Base-by-base conservation (phyloP, 148 eudicot genomes). In the Rhododendron simsii region DNA sequence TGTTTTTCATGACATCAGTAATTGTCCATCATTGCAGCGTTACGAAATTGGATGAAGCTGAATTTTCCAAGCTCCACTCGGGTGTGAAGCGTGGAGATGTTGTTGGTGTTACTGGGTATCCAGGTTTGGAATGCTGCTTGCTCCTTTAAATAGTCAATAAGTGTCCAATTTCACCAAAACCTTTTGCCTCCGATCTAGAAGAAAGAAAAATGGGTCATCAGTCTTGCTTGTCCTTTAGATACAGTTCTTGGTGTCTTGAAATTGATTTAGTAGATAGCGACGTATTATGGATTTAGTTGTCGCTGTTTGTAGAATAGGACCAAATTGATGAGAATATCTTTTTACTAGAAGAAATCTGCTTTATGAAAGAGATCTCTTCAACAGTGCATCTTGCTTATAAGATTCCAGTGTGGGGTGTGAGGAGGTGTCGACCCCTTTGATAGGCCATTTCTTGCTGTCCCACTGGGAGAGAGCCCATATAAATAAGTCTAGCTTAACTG, bases 41-140 rank as follows among this genome's bases (percentile, higher is more conserved):
- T 80, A 94, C 98, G 3, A 95, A 90, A 23, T 80, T 96, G 88
- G 94, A 90, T 69, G 98, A 91, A 88, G 91, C 91, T 82, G 98
- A 94, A 81, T 96, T 96, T 89, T 83, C 90, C 33, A 92, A 74
- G 89, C 91, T 94, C 82, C 99, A 95, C 84, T 86, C 90, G 45
- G 78, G 91, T 83, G 99, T 95, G 76, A 96, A 96, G 88, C 98
- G 98, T 81, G 99, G 99, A 86, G 99, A 96, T 90, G 91, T 95
- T 82, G 95, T 95, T 88, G 99, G 99, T 61, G 89, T 96, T 77
- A 83, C 90, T 86, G 98, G 99, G 61, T 93, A 86, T 91, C 98
- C 98, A 92, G 99, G 99, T 96, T 84, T 87, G 89, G 84, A 69
- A 63, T 30, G 41, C 21, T 15, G 26, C 44, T 1, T 16, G 48